Evolutionary conservation across 305 asterid genomes (phyloP), one percentile per base, ranked within the genome.

Genomic region (Lippia alba): DNA sequence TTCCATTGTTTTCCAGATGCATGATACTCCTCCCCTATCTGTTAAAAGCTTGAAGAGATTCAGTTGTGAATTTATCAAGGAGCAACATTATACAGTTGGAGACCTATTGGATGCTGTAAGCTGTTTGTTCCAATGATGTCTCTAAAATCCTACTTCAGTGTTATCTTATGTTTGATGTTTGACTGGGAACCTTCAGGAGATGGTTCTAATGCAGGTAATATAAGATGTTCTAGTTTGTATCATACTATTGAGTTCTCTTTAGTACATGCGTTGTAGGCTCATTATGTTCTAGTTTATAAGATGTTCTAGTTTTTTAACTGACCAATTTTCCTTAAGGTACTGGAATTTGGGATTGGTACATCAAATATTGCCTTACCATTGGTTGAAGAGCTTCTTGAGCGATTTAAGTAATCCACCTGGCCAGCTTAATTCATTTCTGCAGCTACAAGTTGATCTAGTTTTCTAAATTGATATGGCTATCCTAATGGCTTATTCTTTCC

Each of bases 71-170:
- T 73, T 56, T 56, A 85, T 92, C 68, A 74, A 73, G 75, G 97
- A 89, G 75, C 98, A 92, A 81, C 92, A 87, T 82, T 92, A 84
- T 78, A 85, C 93, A 3, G 81, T 50, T 54, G 81, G 90, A 56
- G 97, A 90, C 79, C 57, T 85, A 58, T 50, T 81, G 78, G 96
- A 87, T 78, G 97, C 93, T 19, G 96, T 86, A 86, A 83, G 92
- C 73, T 72, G 51, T 67, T 56, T 80, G 68, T 73, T 73, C 64
- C 48, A 66, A 18, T 67, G 64, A 57, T 33, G 18, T 61, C 67
- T 69, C 54, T 58, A 63, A 34, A 73, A 51, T 69, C 68, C 60
- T 54, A 60, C 64, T 81, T 61, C 64, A 60, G 79, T 68, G 70
- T 64, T 69, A 14, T 71, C 66, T 46, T 70, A 56, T 61, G 73